Conservation (phyloP, 495 filamentous ascomycete species). For the Neurospora sublineolata region DNA sequence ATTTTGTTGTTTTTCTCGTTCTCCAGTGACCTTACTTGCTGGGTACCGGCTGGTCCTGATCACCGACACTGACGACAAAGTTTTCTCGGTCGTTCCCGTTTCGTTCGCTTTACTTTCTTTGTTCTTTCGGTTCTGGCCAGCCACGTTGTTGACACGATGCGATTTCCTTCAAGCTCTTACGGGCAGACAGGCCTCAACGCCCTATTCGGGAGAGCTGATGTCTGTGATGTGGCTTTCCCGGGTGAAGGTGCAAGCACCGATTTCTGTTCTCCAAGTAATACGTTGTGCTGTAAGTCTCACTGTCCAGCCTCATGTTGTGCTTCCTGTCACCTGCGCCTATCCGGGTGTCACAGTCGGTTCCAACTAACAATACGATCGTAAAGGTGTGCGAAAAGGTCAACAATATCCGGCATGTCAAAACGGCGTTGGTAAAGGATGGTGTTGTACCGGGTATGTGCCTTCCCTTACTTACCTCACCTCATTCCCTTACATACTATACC, state of each 20-base stretch:
- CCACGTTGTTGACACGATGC: not conserved
- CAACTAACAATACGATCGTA: not conserved
- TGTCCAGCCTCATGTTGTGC: not conserved
- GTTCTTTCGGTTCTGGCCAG: not conserved
- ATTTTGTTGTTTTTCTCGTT: not conserved
- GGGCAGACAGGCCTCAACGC: not conserved
- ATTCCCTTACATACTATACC: not conserved
- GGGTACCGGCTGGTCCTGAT: not conserved
- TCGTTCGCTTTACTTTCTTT: not conserved
- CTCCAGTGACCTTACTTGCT: not conserved
- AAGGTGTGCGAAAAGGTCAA: conserved; percentile 1
- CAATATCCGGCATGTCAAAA: conserved; percentile 4
- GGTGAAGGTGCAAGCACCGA: not conserved
- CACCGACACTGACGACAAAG: not conserved
- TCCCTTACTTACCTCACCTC: not conserved
- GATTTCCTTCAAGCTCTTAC: not conserved
- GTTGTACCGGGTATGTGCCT: conserved; percentile 3
- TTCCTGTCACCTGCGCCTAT: not conserved
- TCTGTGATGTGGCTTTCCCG: not conserved
- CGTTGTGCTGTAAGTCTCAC: not conserved
- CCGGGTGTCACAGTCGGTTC: too few relatives aligned
- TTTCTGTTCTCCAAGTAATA: not conserved
- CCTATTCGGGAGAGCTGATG: not conserved
- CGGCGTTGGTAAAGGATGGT: conserved; percentile 3
- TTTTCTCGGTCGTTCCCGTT: not conserved